Base-by-base conservation (phyloP, 495 filamentous ascomycete genomes). In the Penicillium bialowiezense region DNA sequence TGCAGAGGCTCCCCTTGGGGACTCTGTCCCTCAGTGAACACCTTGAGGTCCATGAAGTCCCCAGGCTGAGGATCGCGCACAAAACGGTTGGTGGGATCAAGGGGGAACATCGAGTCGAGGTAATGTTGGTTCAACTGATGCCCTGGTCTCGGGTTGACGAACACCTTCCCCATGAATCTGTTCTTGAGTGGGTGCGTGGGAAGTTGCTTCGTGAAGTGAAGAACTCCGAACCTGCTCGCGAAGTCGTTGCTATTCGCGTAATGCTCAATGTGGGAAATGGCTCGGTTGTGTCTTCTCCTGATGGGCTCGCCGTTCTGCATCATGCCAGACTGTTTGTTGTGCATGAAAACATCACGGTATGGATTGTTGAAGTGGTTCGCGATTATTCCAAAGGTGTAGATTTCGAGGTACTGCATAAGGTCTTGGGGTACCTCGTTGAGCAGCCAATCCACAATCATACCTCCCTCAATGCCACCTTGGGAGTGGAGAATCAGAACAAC, bases 361-460 rank as follows among this genome's bases (percentile, higher is more conserved):
- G 86, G 87, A 54, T 89, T 89, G 60, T 86, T 87, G 58, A 90
- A 90, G 61, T 89, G 87, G 55, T 87, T 88, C 7, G 87, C 84
- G 20, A 85, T 85, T 39, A 75, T 81, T 12, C 86, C 87, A 55
- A 90, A 90, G 0, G 86, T 89, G 65, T 90, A 90, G 26, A 89
- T 78, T 59, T 90, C 87, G 6, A 90, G 70, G 48, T 86, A 85
- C 2, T 72, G 56, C 8, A 88, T 62, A 0, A 80, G 61, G 41
- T 82, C 75, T 29, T 82, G 75, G 1, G 83, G 79, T 0, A 89
- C 59, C 51, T 90, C 86, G 48, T 80, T 75, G 9, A 87, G 74
- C 12, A 91, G 77, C 75, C 80, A 83, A 69, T 91, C 87, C 0
- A 90, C 52, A 15, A 87, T 83, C 44, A 87, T 60, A 3, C 77